Base-by-base conservation (phyloP, 305 asterid species). In the Solanum hybrid region DNA sequence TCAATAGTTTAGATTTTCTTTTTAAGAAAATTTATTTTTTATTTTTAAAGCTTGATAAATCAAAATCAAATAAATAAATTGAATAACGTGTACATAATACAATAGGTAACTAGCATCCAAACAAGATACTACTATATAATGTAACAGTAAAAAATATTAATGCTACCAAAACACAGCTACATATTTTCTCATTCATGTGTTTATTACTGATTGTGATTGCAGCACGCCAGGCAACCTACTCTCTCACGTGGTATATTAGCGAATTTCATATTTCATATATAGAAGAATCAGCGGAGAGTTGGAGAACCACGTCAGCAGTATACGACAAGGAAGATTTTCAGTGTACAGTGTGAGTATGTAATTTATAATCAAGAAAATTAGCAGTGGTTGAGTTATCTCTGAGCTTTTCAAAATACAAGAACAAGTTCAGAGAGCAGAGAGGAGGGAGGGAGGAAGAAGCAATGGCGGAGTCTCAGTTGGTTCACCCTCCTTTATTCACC, bases 401-500 rank as follows among this genome's bases (percentile, higher is more conserved):
- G 5, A 6, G 35, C 14, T 61, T 3, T 34, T 51, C 31, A 85
- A 57, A 46, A 57, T 16, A 57, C 28, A 31, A n/a, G 33, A 35
- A 79, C 11, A 35, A 22, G 28, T 28, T 14, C 39, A 34, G 14
- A 83, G 87, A 16, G 8, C 86, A 39, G 34, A 31, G 29, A 80
- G 64, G 22, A 46, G 71, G 71, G 71, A 61, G 26, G 37, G 51
- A 85, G 33, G 88, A 34, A 57, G 73, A 71, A 88, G 37, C 34
- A 77, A 92, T 92, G 94, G 93, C 96, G 73, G 97, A 92, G 31
- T 88, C 95, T 90, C 95, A 94, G 88, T 91, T 92, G 95, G 99
- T 94, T 10, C 99, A 96, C 91, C 91, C 98, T 14, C 98, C 98
- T 24, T 24, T 93, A 86, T 78, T 97, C 88, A 96, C 99, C 16